These are phyloP conservation scores for Mycena pura DNA, from an alignment of 768 basidiomycete species.

Conservation along the genomic window DNA sequence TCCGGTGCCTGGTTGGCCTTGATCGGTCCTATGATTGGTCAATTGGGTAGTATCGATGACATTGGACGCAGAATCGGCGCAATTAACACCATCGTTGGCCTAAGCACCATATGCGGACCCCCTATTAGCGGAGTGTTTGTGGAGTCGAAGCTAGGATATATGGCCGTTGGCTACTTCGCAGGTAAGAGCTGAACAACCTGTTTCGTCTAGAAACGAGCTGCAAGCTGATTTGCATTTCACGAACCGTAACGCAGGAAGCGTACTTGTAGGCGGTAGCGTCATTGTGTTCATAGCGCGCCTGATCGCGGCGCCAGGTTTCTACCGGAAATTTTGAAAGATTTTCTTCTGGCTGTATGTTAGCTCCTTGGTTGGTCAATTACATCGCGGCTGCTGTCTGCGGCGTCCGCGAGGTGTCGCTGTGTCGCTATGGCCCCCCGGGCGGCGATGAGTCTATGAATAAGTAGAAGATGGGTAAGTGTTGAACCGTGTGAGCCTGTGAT, in stretches of 20 bases:
- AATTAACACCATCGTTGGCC: slow-evolving; percentile 44
- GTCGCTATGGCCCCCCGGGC: too few species aligned
- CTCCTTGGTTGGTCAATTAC: too few species aligned
- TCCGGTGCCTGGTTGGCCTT: slow-evolving; percentile 51
- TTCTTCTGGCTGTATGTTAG: background rate
- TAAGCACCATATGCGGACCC: slow-evolving; percentile 53
- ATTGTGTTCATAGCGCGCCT: background rate
- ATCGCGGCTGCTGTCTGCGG: too few species aligned
- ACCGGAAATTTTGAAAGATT: slow-evolving; percentile 7
- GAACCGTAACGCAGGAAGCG: background rate
- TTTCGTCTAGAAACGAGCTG: too few species aligned
- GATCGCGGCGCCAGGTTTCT: background rate
- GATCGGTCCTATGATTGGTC: slow-evolving; percentile 40
- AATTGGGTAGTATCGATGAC: slow-evolving; percentile 48
- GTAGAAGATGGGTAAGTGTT: too few species aligned
- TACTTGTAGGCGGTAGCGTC: background rate
- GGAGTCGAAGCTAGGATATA: slow-evolving; percentile 38
- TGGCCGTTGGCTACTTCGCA: slow-evolving; percentile 42
- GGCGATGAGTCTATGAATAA: too few species aligned
- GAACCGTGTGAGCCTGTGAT: too few species aligned
- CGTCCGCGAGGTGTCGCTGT: too few species aligned
- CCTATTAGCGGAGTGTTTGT: slow-evolving; percentile 57
- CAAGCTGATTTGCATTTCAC: background rate
- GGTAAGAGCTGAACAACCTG: too few species aligned
- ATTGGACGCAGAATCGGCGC: slow-evolving; percentile 52